A percentile compares a stretch with the other conserved stretches of the same genome.
These are phyloP conservation scores for Xylariaceae sp. DNA, from an alignment of 2,329 filamentous ascomycete genomes.

Conservation along the genomic window DNA sequence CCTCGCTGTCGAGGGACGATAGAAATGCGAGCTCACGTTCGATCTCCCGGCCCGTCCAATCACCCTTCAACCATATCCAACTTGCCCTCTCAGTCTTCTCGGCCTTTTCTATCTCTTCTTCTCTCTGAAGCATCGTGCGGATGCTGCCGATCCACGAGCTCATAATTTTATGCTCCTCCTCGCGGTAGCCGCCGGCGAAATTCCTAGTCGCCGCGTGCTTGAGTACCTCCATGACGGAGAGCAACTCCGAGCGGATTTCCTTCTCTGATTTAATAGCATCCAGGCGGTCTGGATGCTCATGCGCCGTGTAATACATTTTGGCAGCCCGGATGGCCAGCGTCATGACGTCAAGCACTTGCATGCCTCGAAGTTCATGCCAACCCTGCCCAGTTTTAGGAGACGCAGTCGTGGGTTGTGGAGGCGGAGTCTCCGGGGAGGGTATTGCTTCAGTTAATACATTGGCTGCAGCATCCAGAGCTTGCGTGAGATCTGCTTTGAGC, in stretches of 20 bases:
- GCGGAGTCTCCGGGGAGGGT: constrained; percentile 17
- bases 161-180: constrained; percentile 79
- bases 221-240: constrained; percentile 86
- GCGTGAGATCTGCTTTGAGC: constrained; percentile 68
- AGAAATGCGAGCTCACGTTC: constrained; percentile 85
- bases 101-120: constrained; percentile 76
- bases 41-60: constrained; percentile 77
- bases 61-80: constrained; percentile 80
- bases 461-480: constrained; percentile 44
- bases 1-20: constrained; percentile 69
- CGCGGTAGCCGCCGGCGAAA: constrained; percentile 81
- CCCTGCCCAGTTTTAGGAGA: constrained; percentile 56
- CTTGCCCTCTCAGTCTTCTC: constrained; percentile 73
- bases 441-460: constrained; percentile 70
- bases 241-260: constrained; percentile 80
- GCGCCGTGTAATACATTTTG: constrained; percentile 94
- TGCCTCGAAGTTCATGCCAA: constrained; percentile 87
- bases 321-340: constrained; percentile 95
- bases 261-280: constrained; percentile 88
- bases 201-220: constrained; percentile 89
- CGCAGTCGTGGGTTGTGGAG: constrained; percentile 24
- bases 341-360: constrained; percentile 90
- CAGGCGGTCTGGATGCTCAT: constrained; percentile 83
- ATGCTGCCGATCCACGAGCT: constrained; percentile 80
- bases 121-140: constrained; percentile 74